Conservation (phyloP, 1,139 yeast species). For the Torulaspora pretoriensis region DNA sequence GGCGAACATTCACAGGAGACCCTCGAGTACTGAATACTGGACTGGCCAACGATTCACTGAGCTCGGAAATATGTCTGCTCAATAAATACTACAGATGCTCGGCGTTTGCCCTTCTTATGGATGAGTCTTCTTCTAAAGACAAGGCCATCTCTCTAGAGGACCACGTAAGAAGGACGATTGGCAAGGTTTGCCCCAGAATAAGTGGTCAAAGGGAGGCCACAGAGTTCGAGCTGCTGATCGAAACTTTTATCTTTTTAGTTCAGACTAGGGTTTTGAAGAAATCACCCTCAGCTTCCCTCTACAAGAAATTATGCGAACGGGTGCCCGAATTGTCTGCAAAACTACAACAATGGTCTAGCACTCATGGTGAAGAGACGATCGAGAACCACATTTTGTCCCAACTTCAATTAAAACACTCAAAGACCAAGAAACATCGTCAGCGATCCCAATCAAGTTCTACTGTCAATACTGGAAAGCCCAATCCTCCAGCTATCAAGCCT, state of each 20-base stretch:
- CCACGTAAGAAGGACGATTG: conserved; percentile 5
- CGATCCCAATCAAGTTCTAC: not conserved
- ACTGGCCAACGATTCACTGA: not conserved
- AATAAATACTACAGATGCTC: conserved; percentile 20
- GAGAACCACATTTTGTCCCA: conserved; percentile 11
- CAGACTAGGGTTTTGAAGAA: conserved; percentile 17
- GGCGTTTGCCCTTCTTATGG: conserved; percentile 12
- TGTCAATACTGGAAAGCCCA: not conserved
- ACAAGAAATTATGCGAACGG: conserved; percentile 17
- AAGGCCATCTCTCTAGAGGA: conserved; percentile 9
- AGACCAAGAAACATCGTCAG: conserved; percentile 3
- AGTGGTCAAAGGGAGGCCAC: conserved; percentile 2
- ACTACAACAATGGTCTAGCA: conserved; percentile 2
- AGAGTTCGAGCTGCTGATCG: conserved; percentile 18
- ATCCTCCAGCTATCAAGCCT: too few relatives aligned
- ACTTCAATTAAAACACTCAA: conserved; percentile 10
- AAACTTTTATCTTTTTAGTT: conserved; percentile 20
- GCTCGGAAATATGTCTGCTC: conserved; percentile 7
- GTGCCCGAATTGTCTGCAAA: conserved; percentile 14
- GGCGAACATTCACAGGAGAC: conserved; percentile 9
- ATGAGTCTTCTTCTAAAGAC: conserved; percentile 1
- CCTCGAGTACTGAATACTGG: conserved; percentile 1
- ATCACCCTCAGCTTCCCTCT: conserved; percentile 14
- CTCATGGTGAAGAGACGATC: conserved; percentile 6
- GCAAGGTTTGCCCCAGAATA: not conserved